Evolutionary conservation across 2,329 filamentous ascomycete genomes (phyloP).

Genomic region (Aspergillus pseudotamarii): DNA sequence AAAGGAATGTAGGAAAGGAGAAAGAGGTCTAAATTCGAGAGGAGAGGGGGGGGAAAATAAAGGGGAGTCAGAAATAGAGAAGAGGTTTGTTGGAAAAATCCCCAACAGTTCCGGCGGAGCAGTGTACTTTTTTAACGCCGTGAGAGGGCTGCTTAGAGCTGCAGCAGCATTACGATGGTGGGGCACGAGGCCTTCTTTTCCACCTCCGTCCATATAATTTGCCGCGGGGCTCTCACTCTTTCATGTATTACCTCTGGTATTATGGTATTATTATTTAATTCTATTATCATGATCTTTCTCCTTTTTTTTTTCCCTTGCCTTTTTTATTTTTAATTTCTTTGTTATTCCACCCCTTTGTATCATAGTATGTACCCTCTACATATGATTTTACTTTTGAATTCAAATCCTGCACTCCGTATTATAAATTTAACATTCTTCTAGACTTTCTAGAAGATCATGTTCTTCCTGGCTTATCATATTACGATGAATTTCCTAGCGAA

Average conservation of each 20-base stretch:
- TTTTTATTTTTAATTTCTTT: neutral
- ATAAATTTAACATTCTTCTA: neutral
- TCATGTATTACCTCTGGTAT: constrained; percentile 2
- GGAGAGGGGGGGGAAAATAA: neutral
- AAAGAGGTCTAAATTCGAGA: constrained; percentile 5
- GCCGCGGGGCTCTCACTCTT: constrained; percentile 1
- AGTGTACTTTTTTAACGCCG: constrained; percentile 7
- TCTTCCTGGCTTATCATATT: neutral
- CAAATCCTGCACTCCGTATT: neutral
- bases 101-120: constrained; percentile 7
- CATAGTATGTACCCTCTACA: neutral
- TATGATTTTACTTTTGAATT: neutral
- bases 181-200: constrained; percentile 6
- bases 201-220: constrained; percentile 4
- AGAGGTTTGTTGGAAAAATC: constrained; percentile 7
- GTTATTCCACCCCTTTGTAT: neutral
- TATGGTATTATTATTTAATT: constrained; percentile 8
- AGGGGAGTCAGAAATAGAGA: constrained; percentile 3
- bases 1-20: neutral
- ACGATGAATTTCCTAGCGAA: neutral
- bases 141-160: constrained; percentile 5
- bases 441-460: neutral
- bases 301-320: neutral
- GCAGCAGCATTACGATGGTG: constrained; percentile 4
- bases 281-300: neutral